phyloP scores from a whole-genome alignment of 495 filamentous ascomycete species.

The Sabuloglossum arenarium region DNA sequence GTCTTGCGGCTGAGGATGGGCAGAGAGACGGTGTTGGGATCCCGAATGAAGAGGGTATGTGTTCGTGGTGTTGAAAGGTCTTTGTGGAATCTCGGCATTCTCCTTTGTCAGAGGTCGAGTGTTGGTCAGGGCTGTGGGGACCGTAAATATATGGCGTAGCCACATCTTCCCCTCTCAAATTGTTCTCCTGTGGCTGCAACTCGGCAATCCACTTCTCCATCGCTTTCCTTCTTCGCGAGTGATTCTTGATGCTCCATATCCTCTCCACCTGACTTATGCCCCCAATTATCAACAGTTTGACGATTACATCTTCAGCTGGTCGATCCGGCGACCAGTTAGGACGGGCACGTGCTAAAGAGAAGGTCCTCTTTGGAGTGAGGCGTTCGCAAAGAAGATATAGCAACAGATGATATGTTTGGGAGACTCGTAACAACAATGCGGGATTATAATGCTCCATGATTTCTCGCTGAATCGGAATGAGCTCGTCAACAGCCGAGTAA shows the following conservation, averaged over 20 bases:
- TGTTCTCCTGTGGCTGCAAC: background rate
- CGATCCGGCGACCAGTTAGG: background rate
- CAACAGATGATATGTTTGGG: background rate
- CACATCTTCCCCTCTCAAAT: background rate
- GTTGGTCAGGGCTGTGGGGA: background rate
- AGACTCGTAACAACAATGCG: background rate
- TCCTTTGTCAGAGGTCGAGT: background rate
- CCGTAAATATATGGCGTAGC: background rate
- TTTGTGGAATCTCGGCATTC: background rate
- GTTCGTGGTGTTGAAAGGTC: background rate
- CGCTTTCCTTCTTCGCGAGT: background rate
- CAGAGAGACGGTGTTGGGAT: background rate
- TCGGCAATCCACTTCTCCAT: background rate
- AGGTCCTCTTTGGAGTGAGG: background rate
- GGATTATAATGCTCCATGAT: constrained; percentile 1
- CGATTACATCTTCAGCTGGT: background rate
- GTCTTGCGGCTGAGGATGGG: background rate
- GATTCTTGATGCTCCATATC: constrained; percentile 1
- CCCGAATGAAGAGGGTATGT: background rate
- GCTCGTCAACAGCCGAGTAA: background rate
- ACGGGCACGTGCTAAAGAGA: background rate
- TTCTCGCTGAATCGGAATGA: background rate
- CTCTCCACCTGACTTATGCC: constrained; percentile 1
- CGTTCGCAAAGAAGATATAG: background rate
- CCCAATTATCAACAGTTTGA: constrained; percentile 2